Evolutionary conservation across 441 rosid genomes (phyloP), one percentile per base, ranked within the genome.

Genomic region (Cnidoscolus chayamansa): DNA sequence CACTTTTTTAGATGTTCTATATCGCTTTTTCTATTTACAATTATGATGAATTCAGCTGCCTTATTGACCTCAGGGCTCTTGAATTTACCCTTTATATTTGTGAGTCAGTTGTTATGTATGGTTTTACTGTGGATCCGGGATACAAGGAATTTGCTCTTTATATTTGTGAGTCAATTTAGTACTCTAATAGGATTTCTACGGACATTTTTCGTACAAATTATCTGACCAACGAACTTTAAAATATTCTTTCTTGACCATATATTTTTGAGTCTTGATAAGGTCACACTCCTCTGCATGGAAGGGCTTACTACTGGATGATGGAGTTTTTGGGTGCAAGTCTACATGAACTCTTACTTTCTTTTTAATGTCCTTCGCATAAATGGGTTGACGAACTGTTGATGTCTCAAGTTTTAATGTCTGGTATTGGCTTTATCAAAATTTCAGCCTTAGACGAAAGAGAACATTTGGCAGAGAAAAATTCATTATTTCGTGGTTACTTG

Each of bases 251-350:
- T 91, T 96, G 98, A 93, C 97, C 48, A 88, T 97, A 84, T 96
- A 96, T 78, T 93, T 91, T 84, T 96, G 97, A 93, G 89, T 91
- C 96, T 31, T 89, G 97, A 65, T 83, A 91, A 77, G 98, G 99
- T 43, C 99, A 96, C 81, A 96, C 97, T 51, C 99, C 98, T 69
- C 77, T 91, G 79, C 97, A 90, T 70, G 98, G 99, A 50, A 86
- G 99, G 75, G 97, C 97, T 80, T 93, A 91, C 83, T 93, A 93
- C 83, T 98, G 93, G 82, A 87, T 92, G 98, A 95, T 95, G 98
- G 97, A 93, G 80, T 95, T 97, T 74, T 85, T 95, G 79, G 98
- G 96, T 80, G 98, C 90, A 90, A 84, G 93, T 79, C 72, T 71
- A 61, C 61, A 74, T 71, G 49, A 50, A 32, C 15, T 40, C 19